Evolutionary conservation across 495 filamentous ascomycete genomes (phyloP).

Genomic region (Aspergillus funiculosus): DNA sequence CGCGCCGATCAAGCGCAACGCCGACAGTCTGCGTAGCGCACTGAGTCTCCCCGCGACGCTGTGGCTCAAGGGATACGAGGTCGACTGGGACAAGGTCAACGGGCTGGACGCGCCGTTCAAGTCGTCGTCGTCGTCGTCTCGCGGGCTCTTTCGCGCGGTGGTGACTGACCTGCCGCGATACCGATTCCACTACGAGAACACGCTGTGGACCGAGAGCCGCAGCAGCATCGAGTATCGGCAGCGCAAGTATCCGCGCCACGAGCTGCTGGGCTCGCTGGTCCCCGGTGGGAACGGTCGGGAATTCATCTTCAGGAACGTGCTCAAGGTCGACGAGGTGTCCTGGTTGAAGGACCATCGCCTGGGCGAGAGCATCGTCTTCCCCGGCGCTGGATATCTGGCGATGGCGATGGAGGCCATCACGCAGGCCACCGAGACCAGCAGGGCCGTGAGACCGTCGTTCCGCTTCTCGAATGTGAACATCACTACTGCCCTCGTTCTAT

Average conservation of each 20-base stretch:
- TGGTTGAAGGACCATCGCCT: slow-evolving; percentile 22
- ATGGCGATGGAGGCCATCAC: slow-evolving; percentile 50
- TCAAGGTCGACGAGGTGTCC: slow-evolving; percentile 5
- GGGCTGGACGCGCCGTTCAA: background rate
- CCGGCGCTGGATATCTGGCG: slow-evolving; percentile 48
- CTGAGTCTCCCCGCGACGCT: background rate
- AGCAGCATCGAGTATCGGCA: background rate
- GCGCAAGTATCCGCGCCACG: slow-evolving; percentile 8
- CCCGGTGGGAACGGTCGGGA: background rate
- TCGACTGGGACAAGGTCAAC: background rate
- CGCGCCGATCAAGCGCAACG: background rate
- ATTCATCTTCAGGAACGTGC: slow-evolving; percentile 1
- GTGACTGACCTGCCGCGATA: slow-evolving; percentile 5
- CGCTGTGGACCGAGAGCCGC: background rate
- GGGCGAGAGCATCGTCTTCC: slow-evolving; percentile 37
- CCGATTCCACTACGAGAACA: background rate
- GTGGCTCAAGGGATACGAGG: background rate
- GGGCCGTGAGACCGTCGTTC: slow-evolving; percentile 3
- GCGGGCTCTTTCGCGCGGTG: background rate
- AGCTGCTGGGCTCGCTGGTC: slow-evolving; percentile 1
- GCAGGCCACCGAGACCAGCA: slow-evolving; percentile 15
- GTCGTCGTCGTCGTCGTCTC: background rate
- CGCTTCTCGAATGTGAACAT: slow-evolving; percentile 32
- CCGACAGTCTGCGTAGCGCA: background rate
- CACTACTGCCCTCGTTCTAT: slow-evolving; percentile 25